These are phyloP conservation scores for Gardenia jasminoides DNA, from an alignment of 257 asterid species.

Conservation along the genomic window DNA sequence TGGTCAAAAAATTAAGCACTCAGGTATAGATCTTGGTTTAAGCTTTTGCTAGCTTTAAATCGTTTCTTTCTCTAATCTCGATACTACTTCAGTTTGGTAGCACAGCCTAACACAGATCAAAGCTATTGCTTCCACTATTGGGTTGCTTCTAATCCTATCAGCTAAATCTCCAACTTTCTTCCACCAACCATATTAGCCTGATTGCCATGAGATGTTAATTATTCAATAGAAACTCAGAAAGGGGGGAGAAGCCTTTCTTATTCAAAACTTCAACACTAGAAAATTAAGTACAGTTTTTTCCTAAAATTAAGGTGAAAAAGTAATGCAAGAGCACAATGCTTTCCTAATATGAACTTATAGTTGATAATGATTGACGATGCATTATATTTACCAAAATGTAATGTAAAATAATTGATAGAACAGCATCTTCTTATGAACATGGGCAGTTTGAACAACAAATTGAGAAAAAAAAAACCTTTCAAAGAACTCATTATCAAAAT, in stretches of 20 bases:
- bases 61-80: not conserved
- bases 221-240: not conserved
- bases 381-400: not conserved
- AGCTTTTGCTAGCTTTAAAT: not conserved
- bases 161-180: not conserved
- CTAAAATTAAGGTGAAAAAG: no score
- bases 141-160: not conserved
- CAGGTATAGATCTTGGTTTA: not conserved
- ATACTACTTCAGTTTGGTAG: constrained; percentile 8
- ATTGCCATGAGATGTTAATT: no score
- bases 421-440: no score
- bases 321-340: not conserved
- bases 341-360: not conserved
- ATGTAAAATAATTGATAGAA: not conserved
- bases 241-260: no score
- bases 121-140: not conserved
- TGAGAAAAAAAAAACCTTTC: not conserved
- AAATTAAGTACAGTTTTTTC: not conserved
- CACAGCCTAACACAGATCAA: not conserved
- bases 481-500: no score
- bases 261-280: no score
- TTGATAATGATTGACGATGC: not conserved
- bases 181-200: not conserved
- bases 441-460: not conserved
- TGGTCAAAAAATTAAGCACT: not conserved